Base-by-base conservation (phyloP, 1,284 basidiomycete genomes). In the Crocinoboletus sp. region DNA sequence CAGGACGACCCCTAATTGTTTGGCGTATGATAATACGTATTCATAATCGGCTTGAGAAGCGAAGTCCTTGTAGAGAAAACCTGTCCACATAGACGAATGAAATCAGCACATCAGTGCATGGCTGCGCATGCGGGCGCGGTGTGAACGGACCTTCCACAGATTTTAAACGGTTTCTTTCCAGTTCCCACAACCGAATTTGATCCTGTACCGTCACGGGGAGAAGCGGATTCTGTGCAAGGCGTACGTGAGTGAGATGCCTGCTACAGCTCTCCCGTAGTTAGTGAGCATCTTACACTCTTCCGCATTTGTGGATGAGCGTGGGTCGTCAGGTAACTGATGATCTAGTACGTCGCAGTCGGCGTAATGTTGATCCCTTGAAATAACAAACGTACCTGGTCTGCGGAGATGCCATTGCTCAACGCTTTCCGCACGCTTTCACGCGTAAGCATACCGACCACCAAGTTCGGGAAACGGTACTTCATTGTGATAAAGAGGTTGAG, bases 301-400 rank as follows among this genome's bases (percentile, higher is more conserved):
- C 89, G 83, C 95, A 99, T 99, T 68, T 99, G 95, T 25, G 93
- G 89, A 66, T 99, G 96, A 2, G 95, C 95, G 68, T 99, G 94
- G 38, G 89, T 88, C 17, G 85, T 80, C 34, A 99, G 76, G 65
- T 99, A 99, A 58, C 87, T 87, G 62, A 99, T 95, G 62, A 99
- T 96, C 90, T 95, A 53, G 36, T 44, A 43, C 40, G 31, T 24
- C 42, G 41, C 38, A 46, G 38, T 39, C 49, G 40, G 40, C 45
- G 47, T 48, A 41, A 34, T 13, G 38, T 43, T 38, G 46, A 32
- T 38, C 6, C 29, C 52, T 30, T 52, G 43, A 50, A 50, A 43
- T 50, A 30, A 43, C 24, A 40, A 41, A 64, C 70, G 23, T 56
- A 90, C 93, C 76, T 99, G 96, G 59, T 93, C 88, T 41, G 96